Evolutionary conservation across 225 moss, liverwort and hornwort genomes (phyloP).

Genomic region (Pseudisothecium myosuroides): DNA sequence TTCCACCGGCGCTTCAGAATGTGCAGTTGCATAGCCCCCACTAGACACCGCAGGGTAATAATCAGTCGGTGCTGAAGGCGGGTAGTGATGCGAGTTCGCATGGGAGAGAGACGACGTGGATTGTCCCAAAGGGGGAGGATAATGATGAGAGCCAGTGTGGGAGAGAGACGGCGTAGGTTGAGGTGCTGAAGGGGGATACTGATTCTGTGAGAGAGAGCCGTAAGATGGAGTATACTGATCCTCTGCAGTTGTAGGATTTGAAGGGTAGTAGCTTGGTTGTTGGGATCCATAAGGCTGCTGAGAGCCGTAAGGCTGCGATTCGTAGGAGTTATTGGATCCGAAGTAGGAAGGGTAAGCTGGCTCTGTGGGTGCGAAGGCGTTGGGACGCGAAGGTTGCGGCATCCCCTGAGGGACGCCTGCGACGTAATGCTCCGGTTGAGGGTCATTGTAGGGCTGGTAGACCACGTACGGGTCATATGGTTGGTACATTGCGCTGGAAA

Average conservation of each 20-base stretch:
- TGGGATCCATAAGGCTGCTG: neutral
- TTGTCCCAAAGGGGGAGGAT: constrained; percentile 4
- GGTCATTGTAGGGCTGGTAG: constrained; percentile 12
- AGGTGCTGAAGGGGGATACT: constrained; percentile 14
- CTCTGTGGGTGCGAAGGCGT: neutral
- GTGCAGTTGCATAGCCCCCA: constrained; percentile 1
- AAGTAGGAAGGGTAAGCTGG: neutral
- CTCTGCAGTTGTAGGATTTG: neutral
- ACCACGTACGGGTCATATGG: neutral
- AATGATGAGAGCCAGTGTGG: constrained; percentile 13
- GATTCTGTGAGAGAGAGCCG: constrained; percentile 2
- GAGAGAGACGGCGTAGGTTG: neutral
- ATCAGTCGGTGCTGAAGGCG: constrained; percentile 4
- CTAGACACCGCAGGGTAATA: constrained; percentile 4
- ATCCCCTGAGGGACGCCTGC: neutral
- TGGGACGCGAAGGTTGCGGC: constrained; percentile 9
- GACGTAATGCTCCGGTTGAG: constrained; percentile 3
- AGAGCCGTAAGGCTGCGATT: neutral
- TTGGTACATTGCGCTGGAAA: neutral
- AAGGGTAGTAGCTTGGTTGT: neutral
- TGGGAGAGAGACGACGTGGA: neutral
- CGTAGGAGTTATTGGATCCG: neutral
- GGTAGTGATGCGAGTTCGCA: constrained; percentile 14
- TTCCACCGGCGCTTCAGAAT: neutral
- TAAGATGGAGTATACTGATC: constrained; percentile 3